These are phyloP conservation scores for sweet orange (Citrus sinensis) DNA, from an alignment of 345 rosid species.

Conservation along the genomic window DNA sequence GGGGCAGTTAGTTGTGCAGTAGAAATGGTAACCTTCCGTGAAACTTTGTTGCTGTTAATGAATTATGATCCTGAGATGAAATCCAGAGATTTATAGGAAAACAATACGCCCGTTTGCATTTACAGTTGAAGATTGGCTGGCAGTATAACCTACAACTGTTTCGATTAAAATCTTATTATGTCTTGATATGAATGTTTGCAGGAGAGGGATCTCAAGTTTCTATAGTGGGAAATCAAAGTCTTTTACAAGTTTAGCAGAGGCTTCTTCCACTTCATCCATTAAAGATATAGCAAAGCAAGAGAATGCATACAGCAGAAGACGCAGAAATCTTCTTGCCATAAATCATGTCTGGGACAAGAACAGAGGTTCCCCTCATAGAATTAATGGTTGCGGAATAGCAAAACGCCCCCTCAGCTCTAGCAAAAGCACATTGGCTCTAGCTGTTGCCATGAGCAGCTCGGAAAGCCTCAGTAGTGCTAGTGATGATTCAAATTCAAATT, in stretches of 20 bases:
- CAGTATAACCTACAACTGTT: no score
- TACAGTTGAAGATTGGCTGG: not conserved
- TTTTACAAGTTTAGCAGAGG: constrained; percentile 53
- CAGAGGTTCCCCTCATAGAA: constrained; percentile 23
- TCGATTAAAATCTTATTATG: not conserved
- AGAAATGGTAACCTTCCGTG: no score
- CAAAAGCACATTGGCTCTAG: constrained; percentile 65
- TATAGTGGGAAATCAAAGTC: constrained; percentile 87
- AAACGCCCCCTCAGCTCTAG: constrained; percentile 60
- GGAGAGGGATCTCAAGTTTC: constrained; percentile 80
- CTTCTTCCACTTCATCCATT: constrained; percentile 43
- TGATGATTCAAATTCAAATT: constrained; percentile 37
- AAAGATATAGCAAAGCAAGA: constrained; percentile 77
- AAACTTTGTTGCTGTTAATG: no score
- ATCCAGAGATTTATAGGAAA: no score
- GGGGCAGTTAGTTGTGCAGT: no score
- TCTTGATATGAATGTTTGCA: constrained; percentile 22
- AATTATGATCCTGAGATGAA: no score
- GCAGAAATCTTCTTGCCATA: constrained; percentile 59
- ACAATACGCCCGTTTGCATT: not conserved
- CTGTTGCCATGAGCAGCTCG: constrained; percentile 58
- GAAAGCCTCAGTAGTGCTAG: constrained; percentile 60
- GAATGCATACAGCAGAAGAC: constrained; percentile 47
- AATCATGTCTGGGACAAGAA: constrained; percentile 63
- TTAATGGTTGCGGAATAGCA: constrained; percentile 47